Evolutionary conservation across 1,284 basidiomycete species (phyloP), one percentile per base, ranked within the genome.

Genomic region (Phlebopus sp.): DNA sequence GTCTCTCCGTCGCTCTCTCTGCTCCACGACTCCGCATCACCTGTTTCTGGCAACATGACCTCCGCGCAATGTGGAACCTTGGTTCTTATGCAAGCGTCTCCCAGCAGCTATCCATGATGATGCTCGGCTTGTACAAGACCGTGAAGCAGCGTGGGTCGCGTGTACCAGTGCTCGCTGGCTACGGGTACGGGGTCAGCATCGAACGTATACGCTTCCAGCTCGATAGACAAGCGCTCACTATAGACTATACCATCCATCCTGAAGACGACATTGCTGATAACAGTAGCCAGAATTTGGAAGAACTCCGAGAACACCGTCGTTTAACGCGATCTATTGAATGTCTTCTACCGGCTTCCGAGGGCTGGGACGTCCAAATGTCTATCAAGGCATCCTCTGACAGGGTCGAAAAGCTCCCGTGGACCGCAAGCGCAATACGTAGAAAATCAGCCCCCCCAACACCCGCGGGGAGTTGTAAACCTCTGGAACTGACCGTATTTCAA

Each of bases 21-120:
- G 27, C 58, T 46, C 65, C 63, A n/a, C 69, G 73, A 51, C 69
- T 93, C 19, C 82, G 89, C 18, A 81, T 97, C 49, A 94, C 91
- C 1, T 92, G 90, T 59, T 96, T 96, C 66, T 97, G 92, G 91
- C 90, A 94, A 58, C 96, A 97, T 71, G 90, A 97, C 68, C 81
- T 97, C n/a, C 86, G 88, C 53, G 83, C 92, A 0, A 70, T 92
- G 11, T 96, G 92, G 91, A 87, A 82, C 36, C 79, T 92, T 42
- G 82, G 81, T 7, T 80, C 82, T 0, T 73, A 75, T 8, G 70
- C 75, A 35, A 74, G 72, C 44, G 57, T 84, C 27, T 75, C 69
- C 51, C 85, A 89, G 56, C 90, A 94, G 55, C 76, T 97, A 1
- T 85, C 86, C 13, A 83, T 86, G 2, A 87, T 96, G 77, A 76